Evolutionary conservation across 2,329 filamentous ascomycete genomes (phyloP), one percentile per base, ranked within the genome.

Genomic region (Gaeumannomyces sp.): DNA sequence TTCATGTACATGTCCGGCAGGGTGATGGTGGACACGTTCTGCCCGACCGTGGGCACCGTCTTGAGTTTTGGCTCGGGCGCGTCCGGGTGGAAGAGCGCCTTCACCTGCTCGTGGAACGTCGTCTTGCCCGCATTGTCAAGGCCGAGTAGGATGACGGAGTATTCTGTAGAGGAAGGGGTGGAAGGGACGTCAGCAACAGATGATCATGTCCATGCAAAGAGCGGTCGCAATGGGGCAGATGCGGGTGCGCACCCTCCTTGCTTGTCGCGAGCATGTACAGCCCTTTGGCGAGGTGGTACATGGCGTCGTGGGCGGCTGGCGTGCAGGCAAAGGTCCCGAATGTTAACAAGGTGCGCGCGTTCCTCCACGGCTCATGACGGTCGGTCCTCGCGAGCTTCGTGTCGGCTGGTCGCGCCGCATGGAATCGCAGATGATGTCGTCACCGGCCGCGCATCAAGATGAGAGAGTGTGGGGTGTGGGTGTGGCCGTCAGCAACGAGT

Each of bases 41-140:
- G 95, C 69, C 95, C 95, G 71, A 98, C 94, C 27, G 95, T 99
- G 33, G 95, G 95, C 10, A 98, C 94, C 59, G 94, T 97, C 75
- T 95, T 93, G 70, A 81, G 86, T 78, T 82, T 93, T 16, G 38
- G 31, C 78, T 83, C 93, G 73, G 80, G 91, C 76, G 79, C 85
- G 64, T 81, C 84, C 59, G 87, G 83, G 68, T 88, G 83, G 83
- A 92, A 97, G 74, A 96, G 84, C 64, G 92, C 86, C 79, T 97
- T 97, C 77, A 98, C 92, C 77, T 97, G 93, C 75, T 96, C 92
- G 78, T 97, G 93, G 74, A 98, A 93, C 31, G 95, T 98, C 57
- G 95, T 98, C 83, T 98, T 98, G 77, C 95, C 95, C 67, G 95
- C 95, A 76, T 98, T 98, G 82, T 98, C 95, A 74, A 98, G 91